A percentile compares a stretch with the other conserved stretches of the same genome.
Evolutionary conservation across 306 rosid genomes (phyloP).

Genomic region (Malus sieversii): DNA sequence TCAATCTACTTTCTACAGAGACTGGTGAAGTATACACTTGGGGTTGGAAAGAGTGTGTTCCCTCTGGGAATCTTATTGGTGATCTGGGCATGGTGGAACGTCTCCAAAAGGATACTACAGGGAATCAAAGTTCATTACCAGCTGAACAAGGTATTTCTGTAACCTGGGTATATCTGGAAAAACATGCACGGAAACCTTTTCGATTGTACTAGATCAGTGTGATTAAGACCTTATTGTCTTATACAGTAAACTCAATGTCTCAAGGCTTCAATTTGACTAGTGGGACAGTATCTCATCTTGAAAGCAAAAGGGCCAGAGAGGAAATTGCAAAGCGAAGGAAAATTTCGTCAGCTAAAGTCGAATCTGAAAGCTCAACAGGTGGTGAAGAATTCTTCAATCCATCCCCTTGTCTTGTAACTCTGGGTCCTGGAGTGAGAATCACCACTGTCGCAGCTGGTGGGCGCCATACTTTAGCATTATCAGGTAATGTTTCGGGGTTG

Average conservation of each 20-base stretch:
- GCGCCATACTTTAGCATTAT: slow-evolving; percentile 74
- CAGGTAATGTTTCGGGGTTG: slow-evolving; percentile 51
- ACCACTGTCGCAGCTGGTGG: slow-evolving; percentile 82
- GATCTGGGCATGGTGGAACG: slow-evolving; percentile 43
- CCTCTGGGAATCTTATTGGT: slow-evolving; percentile 54
- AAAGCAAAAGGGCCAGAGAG: slow-evolving; percentile 51
- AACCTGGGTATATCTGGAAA: not conserved
- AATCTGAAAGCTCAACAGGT: slow-evolving; percentile 51
- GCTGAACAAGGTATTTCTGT: slow-evolving; percentile 50
- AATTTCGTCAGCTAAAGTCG: slow-evolving; percentile 43
- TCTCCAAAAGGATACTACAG: slow-evolving; percentile 39
- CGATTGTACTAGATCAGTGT: not conserved
- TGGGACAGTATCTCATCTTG: slow-evolving; percentile 50
- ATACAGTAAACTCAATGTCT: slow-evolving; percentile 38
- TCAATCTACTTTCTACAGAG: slow-evolving; percentile 25
- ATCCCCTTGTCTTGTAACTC: slow-evolving; percentile 53
- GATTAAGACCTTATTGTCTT: slow-evolving; percentile 28
- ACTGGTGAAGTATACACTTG: slow-evolving; percentile 69
- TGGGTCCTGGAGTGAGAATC: slow-evolving; percentile 62
- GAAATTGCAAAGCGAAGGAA: slow-evolving; percentile 67
- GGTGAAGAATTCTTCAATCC: slow-evolving; percentile 56
- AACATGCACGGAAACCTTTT: not conserved
- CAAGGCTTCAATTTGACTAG: slow-evolving; percentile 46
- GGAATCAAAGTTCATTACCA: slow-evolving; percentile 37
- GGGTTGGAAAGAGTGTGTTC: slow-evolving; percentile 97